phyloP scores from a whole-genome alignment of 352 stramenopile species.

The Aphanomyces astaci region DNA sequence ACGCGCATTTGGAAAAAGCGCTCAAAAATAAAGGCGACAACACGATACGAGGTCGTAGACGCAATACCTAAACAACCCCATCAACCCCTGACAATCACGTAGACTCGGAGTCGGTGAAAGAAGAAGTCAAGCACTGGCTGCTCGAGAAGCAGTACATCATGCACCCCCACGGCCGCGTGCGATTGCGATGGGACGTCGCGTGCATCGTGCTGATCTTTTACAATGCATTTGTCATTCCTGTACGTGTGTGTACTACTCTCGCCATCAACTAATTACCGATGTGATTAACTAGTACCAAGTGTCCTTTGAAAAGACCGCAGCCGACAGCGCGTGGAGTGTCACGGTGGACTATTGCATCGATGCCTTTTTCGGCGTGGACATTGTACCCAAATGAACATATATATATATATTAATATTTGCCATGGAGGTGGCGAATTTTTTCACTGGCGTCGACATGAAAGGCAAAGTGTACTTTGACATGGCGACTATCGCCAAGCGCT shows the following conservation, averaged over 20 bases:
- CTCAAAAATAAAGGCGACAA: neutral
- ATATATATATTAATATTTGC: no score
- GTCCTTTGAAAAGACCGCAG: conserved; percentile 36
- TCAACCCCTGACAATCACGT: no score
- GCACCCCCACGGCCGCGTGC: conserved; percentile 47
- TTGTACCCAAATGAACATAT: no score
- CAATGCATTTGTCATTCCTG: conserved; percentile 56
- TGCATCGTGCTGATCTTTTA: conserved; percentile 71
- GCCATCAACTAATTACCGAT: conserved; percentile 32
- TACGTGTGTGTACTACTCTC: conserved; percentile 26
- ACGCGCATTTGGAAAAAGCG: conserved; percentile 21
- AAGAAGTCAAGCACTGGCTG: neutral
- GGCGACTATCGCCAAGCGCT: conserved; percentile 42
- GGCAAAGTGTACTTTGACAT: conserved; percentile 63
- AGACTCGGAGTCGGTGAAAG: neutral
- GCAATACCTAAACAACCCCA: no score
- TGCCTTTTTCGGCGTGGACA: conserved; percentile 54
- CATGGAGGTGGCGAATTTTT: conserved; percentile 63
- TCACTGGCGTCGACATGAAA: conserved; percentile 62
- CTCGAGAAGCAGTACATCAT: conserved; percentile 34
- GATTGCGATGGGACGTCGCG: conserved; percentile 52
- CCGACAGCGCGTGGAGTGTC: conserved; percentile 24
- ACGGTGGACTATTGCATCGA: conserved; percentile 52
- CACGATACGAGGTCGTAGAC: neutral
- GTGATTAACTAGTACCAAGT: conserved; percentile 55